phyloP scores from a whole-genome alignment of 768 basidiomycete species.

The Agrocybe praecox region DNA sequence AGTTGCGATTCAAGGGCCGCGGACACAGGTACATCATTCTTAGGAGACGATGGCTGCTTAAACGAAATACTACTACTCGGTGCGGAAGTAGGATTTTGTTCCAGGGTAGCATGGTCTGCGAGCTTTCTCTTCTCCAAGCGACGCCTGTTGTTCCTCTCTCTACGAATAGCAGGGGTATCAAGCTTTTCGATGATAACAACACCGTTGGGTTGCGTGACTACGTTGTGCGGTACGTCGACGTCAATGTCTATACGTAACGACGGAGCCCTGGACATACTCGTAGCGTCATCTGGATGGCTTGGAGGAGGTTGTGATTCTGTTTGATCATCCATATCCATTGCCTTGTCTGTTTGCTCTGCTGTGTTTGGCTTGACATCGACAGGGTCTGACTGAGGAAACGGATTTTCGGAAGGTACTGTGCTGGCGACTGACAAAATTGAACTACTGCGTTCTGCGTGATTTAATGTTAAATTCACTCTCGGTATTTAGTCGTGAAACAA shows the following conservation, averaged over 20 bases:
- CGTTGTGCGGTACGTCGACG: slow-evolving; percentile 21
- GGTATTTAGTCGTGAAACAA: slow-evolving; percentile 4
- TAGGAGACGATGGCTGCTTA: slow-evolving; percentile 5
- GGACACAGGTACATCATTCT: not conserved
- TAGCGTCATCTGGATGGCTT: not conserved
- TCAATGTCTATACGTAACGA: slow-evolving; percentile 14
- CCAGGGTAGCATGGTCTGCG: slow-evolving; percentile 7
- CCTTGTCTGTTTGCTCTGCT: slow-evolving; percentile 13
- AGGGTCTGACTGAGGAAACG: slow-evolving; percentile 32
- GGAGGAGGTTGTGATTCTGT: not conserved
- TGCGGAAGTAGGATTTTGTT: slow-evolving; percentile 7
- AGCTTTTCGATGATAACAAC: slow-evolving; percentile 66
- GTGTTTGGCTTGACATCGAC: slow-evolving; percentile 17
- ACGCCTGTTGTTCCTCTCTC: slow-evolving; percentile 52
- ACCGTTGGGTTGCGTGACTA: slow-evolving; percentile 26
- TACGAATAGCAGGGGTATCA: slow-evolving; percentile 70
- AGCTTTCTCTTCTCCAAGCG: slow-evolving; percentile 39
- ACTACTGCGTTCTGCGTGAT: slow-evolving; percentile 33
- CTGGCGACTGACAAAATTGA: slow-evolving; percentile 50
- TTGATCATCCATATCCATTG: slow-evolving; percentile 23
- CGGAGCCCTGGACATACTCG: slow-evolving; percentile 8
- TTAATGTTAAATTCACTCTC: not conserved
- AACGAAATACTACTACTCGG: slow-evolving; percentile 20
- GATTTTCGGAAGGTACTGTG: slow-evolving; percentile 49
- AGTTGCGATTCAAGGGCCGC: not conserved